A percentile compares a stretch with the other conserved stretches of the same genome.
Evolutionary conservation across 352 stramenopile species (phyloP).

Genomic region (Pythium utonaiense): DNA sequence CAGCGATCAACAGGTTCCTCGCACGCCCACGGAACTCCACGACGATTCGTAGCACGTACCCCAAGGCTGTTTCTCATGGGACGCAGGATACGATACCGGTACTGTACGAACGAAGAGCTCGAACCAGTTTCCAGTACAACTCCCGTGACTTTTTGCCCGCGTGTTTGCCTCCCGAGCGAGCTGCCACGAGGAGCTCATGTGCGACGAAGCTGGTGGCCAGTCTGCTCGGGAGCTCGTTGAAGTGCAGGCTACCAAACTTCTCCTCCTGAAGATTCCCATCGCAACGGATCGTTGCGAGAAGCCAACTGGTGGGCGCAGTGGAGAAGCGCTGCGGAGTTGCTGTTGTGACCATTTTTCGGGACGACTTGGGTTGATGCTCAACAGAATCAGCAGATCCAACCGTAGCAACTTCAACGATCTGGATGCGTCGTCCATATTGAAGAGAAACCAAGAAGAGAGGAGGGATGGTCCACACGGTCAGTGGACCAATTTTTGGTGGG

Average conservation of each 20-base stretch:
- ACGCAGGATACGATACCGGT: not conserved
- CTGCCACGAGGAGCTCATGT: too few species aligned
- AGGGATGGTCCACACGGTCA: not conserved
- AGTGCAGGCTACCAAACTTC: not conserved
- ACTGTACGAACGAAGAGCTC: too few species aligned
- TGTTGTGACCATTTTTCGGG: not conserved
- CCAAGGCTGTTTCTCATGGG: too few species aligned
- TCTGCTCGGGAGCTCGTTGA: not conserved
- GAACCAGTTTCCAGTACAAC: too few species aligned
- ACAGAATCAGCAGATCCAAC: not conserved
- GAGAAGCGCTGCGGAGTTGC: not conserved
- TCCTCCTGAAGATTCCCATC: not conserved
- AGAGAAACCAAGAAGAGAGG: not conserved
- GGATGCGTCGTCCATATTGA: not conserved
- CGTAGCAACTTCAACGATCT: conserved; percentile 1
- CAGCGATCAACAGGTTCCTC: conserved; percentile 3
- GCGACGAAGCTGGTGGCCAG: not conserved
- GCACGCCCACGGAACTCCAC: conserved; percentile 8
- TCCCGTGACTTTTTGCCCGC: too few species aligned
- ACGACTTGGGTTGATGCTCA: conserved; percentile 1
- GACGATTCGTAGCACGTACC: not conserved
- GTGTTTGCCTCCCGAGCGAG: too few species aligned
- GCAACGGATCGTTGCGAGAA: not conserved
- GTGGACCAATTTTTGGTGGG: conserved; percentile 1
- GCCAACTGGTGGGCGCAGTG: not conserved